Base-by-base conservation (phyloP, 805 yeast genomes). In the Teunomyces panamensis region DNA sequence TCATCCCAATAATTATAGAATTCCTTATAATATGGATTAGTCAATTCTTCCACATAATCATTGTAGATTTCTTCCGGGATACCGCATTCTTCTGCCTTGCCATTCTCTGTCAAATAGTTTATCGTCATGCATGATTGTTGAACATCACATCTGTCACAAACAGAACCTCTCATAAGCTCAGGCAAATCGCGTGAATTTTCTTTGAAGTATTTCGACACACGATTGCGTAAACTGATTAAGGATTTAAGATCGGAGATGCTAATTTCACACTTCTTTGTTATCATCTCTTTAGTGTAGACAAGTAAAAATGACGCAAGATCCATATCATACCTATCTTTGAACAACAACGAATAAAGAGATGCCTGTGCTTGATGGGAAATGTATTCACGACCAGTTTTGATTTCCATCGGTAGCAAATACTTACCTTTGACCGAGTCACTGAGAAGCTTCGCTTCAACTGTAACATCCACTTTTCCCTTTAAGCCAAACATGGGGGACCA, bases 401-500 rank as follows among this genome's bases (percentile, higher is more conserved):
- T 81, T 62, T 94, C 99, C 68, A 94, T 71, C 0, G 97, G 98
- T 0, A 83, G 77, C 9, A 89, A 75, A 46, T 60, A 74, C 30
- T 71, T 78, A n/a, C 78, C 78, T 1, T 29, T 13, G 13, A 30
- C 34, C 13, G 36, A 28, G 9, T 26, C 24, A 55, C 53, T 6
- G 7, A 77, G 60, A 24, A 69, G 20, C 6, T 29, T 63, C 0
- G 87, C 85, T 54, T 85, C 86, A 1, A 89, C 75, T 0, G 96
- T 89, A 2, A 85, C 96, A 68, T 94, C 99, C 13, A 91, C 81
- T 56, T 85, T 80, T 0, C 99, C 99, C 55, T 89, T 81, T 7
- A 94, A 66, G 0, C 99, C 99, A 68, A 79, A 90, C 60, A 80
- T 77, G 0, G 97, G 96, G 0, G 97, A 89, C 89, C 96, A 84